Evolutionary conservation across 805 yeast species (phyloP).

Genomic region (Cyberlindnera subsufficiens): DNA sequence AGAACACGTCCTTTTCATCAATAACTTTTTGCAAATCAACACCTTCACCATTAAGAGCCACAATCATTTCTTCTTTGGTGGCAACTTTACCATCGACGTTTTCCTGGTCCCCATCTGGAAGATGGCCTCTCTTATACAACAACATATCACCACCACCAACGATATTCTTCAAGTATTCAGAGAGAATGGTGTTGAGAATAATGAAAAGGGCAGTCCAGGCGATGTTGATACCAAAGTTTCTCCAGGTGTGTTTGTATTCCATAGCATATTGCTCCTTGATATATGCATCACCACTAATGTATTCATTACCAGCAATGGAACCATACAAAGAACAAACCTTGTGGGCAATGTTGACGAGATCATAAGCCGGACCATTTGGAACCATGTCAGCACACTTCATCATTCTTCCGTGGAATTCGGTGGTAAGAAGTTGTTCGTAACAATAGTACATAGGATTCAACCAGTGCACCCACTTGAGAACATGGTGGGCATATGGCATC

Average conservation of each 20-base stretch:
- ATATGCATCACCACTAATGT: slow-evolving; percentile 42
- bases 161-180: slow-evolving; percentile 31
- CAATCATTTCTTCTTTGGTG: slow-evolving; percentile 28
- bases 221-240: slow-evolving; percentile 56
- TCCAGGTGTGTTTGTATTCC: slow-evolving; percentile 46
- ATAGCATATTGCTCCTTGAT: slow-evolving; percentile 39
- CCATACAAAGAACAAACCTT: slow-evolving; percentile 48
- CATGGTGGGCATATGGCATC: slow-evolving; percentile 48
- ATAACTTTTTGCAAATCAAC: slow-evolving; percentile 65
- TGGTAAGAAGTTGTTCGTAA: slow-evolving; percentile 52
- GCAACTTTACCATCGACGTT: too few species aligned
- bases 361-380: slow-evolving; percentile 33
- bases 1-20: slow-evolving; percentile 53
- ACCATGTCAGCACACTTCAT: slow-evolving; percentile 42
- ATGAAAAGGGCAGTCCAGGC: slow-evolving; percentile 49
- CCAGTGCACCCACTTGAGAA: slow-evolving; percentile 64
- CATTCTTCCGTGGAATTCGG: slow-evolving; percentile 44
- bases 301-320: slow-evolving; percentile 48
- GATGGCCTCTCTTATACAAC: too few species aligned
- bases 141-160: slow-evolving; percentile 54
- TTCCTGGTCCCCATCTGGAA: too few species aligned
- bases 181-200: slow-evolving; percentile 41
- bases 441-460: slow-evolving; percentile 52
- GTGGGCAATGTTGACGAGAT: slow-evolving; percentile 18
- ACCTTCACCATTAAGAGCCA: slow-evolving; percentile 81